Evolutionary conservation across 2,329 filamentous ascomycete species (phyloP).

Genomic region (Aspergillus sp.): DNA sequence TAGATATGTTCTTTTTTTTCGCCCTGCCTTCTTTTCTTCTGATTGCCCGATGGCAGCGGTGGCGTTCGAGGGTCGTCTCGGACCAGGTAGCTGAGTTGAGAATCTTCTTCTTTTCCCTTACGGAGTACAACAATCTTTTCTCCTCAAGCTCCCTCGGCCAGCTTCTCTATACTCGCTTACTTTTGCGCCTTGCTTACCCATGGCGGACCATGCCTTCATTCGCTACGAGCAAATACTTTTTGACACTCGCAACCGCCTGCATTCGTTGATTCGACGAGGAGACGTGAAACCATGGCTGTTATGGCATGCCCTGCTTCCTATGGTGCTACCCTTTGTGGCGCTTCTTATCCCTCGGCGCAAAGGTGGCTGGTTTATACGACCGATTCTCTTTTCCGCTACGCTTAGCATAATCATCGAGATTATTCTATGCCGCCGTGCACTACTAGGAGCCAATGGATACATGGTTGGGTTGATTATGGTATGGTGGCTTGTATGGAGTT

Average conservation of each 20-base stretch:
- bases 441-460: slow-evolving; percentile 57
- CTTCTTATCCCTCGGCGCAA: slow-evolving; percentile 56
- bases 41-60: neutral
- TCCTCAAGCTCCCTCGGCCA: neutral
- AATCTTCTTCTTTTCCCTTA: neutral
- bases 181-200: slow-evolving; percentile 15
- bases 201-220: slow-evolving; percentile 31
- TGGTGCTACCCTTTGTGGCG: slow-evolving; percentile 50
- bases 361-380: slow-evolving; percentile 44
- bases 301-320: slow-evolving; percentile 38
- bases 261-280: slow-evolving; percentile 33
- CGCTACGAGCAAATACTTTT: slow-evolving; percentile 34
- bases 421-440: slow-evolving; percentile 51
- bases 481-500: slow-evolving; percentile 60
- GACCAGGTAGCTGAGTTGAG: neutral
- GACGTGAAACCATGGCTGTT: slow-evolving; percentile 40
- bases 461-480: slow-evolving; percentile 58
- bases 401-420: slow-evolving; percentile 49
- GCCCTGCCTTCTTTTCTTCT: neutral
- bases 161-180: neutral
- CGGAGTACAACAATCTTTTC: neutral
- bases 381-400: slow-evolving; percentile 51
- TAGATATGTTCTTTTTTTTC: neutral
- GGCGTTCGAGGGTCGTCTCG: neutral
- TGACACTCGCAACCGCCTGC: slow-evolving; percentile 28